Conservation (phyloP, 2,329 filamentous ascomycete species). For the Apiospora hydei region DNA sequence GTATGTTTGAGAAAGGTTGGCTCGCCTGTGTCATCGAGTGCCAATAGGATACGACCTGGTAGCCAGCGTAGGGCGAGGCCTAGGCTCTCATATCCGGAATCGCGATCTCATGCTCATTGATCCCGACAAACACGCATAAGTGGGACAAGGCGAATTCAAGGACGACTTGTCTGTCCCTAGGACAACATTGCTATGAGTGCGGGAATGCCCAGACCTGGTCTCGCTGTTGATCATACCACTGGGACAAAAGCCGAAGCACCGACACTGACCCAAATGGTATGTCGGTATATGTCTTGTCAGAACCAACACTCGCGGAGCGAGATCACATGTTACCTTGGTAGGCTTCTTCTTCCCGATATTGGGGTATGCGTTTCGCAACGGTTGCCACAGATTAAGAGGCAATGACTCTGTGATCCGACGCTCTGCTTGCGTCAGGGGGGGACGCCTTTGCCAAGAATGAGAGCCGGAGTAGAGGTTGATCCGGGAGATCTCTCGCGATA, state of each 20-base stretch:
- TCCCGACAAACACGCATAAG: background rate
- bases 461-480: background rate
- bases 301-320: background rate
- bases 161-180: background rate
- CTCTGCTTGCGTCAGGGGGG: background rate
- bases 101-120: background rate
- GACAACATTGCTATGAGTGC: background rate
- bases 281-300: too few species aligned
- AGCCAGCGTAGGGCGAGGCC: background rate
- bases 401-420: background rate
- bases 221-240: too few species aligned
- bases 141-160: too few species aligned
- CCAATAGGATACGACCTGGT: too few species aligned
- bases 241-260: too few species aligned
- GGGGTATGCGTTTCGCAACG: background rate
- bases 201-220: background rate
- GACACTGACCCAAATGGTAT: too few species aligned
- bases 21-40: background rate
- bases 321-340: background rate
- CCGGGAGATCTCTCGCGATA: background rate
- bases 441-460: background rate
- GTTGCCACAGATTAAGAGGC: background rate
- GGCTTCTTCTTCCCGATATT: background rate
- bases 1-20: background rate
- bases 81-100: background rate